A percentile compares a stretch with the other conserved stretches of the same genome.
Evolutionary conservation across 345 rosid genomes (phyloP).

Genomic region (Eucalyptus guilfoylei): DNA sequence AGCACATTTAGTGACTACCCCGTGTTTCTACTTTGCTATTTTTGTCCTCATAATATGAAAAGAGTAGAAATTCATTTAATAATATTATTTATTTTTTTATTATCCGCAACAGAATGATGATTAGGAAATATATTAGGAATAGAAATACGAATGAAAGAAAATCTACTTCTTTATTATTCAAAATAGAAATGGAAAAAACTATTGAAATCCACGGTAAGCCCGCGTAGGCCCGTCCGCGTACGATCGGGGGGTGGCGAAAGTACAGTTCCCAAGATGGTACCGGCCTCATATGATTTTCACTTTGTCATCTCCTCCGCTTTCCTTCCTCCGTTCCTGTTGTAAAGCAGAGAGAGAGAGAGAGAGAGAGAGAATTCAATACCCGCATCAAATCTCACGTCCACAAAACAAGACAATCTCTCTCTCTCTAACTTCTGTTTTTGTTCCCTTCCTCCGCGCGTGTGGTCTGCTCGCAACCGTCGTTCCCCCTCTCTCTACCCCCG

Average conservation of each 20-base stretch:
- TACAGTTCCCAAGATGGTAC: neutral
- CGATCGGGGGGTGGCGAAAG: neutral
- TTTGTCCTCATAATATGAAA: too few relatives aligned
- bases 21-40: too few relatives aligned
- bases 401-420: neutral
- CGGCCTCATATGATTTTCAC: neutral
- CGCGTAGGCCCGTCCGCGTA: neutral
- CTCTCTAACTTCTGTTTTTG: neutral
- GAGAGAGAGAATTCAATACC: neutral
- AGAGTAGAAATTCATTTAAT: too few relatives aligned
- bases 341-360: neutral
- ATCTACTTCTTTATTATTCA: too few relatives aligned
- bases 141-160: too few relatives aligned
- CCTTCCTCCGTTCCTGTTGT: neutral
- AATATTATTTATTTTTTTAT: too few relatives aligned
- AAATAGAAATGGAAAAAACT: too few relatives aligned
- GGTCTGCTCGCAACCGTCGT: neutral
- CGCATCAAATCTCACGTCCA: neutral
- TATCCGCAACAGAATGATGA: accelerated
- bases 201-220: too few relatives aligned
- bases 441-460: neutral
- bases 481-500: neutral
- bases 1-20: too few relatives aligned
- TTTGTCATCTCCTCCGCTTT: neutral
- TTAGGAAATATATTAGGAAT: too few relatives aligned